Evolutionary conservation across 2,329 filamentous ascomycete genomes (phyloP), one percentile per base, ranked within the genome.

Genomic region (Phoma sp.): DNA sequence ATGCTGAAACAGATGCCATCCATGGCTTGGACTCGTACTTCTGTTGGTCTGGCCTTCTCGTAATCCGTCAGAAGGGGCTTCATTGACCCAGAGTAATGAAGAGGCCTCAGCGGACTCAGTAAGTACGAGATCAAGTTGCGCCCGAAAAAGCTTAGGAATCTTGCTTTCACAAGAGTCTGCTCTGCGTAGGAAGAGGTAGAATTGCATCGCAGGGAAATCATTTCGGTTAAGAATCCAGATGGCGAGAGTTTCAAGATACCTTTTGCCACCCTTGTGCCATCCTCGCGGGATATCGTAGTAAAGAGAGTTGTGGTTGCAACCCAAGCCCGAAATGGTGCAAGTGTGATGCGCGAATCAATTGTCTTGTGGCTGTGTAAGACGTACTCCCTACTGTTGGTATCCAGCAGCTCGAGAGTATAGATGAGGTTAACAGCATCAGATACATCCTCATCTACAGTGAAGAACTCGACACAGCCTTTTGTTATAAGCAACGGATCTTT

Each of bases 361-460:
- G 3, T 24, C 39, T 49, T 49, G 4, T 37, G 7, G 7, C 47
- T 38, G 8, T 18, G 32, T 2, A 49, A 29, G 3, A 24, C 6
- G 2, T 49, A 49, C 4, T 22, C 11, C 11, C 23, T 37, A 18
- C 47, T 39, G 4, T 49, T 38, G n/a, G 32, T 49, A 24, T 14
- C 33, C 14, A 43, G 3, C 3, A 49, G 13, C 2, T 49, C n/a
- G 8, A 49, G 24, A 7, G 86, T 80, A 64, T 89, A 89, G 0
- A 80, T 81, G 27, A 89, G 70, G 57, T 84, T 86, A 25, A 78
- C 78, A 4, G 83, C 86, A 14, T 85, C 84, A 0, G 86, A 80
- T 0, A 81, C 78, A 54, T 80, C 77, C 32, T 77, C 71, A 62
- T 86, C 81, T 11, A 77, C 68, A 30, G 78, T 77, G 64, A 88